A percentile compares a stretch with the other conserved stretches of the same genome.
Evolutionary conservation across 2,329 filamentous ascomycete species (phyloP).

Genomic region (Fonsecaea erecta): DNA sequence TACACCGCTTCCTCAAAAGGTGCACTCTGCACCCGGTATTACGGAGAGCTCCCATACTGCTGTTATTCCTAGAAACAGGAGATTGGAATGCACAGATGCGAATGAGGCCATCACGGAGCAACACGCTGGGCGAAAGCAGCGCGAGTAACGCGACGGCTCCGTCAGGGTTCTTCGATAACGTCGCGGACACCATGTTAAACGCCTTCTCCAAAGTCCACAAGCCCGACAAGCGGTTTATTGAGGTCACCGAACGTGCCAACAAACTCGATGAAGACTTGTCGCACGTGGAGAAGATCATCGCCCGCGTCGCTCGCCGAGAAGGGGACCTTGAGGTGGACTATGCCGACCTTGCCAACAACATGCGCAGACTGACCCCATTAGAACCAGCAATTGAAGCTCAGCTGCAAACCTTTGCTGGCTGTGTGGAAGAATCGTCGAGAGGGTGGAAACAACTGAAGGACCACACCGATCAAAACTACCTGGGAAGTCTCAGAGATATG

Average conservation of each 20-base stretch:
- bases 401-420: slow-evolving; percentile 83
- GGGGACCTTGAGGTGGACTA: slow-evolving; percentile 86
- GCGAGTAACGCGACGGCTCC: slow-evolving; percentile 44
- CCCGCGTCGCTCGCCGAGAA: slow-evolving; percentile 84
- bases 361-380: slow-evolving; percentile 86
- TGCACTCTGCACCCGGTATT: slow-evolving; percentile 87
- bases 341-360: slow-evolving; percentile 87
- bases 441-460: slow-evolving; percentile 83
- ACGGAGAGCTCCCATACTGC: slow-evolving; percentile 78
- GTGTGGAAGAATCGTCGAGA: slow-evolving; percentile 79
- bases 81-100: slow-evolving; percentile 99
- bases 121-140: slow-evolving; percentile 52
- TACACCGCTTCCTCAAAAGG: slow-evolving; percentile 87
- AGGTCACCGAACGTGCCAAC: slow-evolving; percentile 88
- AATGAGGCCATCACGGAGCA: slow-evolving; percentile 69
- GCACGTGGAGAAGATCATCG: slow-evolving; percentile 95
- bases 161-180: slow-evolving; percentile 86
- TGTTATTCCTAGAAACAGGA: slow-evolving; percentile 85
- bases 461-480: slow-evolving; percentile 92
- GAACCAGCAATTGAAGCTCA: slow-evolving; percentile 84
- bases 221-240: slow-evolving; percentile 90
- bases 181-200: slow-evolving; percentile 95
- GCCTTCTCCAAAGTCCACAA: slow-evolving; percentile 97
- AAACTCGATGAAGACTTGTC: slow-evolving; percentile 92
- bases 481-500: slow-evolving; percentile 92